phyloP scores from a whole-genome alignment of 352 stramenopile genomes.

The Globisporangium paroecandrum region DNA sequence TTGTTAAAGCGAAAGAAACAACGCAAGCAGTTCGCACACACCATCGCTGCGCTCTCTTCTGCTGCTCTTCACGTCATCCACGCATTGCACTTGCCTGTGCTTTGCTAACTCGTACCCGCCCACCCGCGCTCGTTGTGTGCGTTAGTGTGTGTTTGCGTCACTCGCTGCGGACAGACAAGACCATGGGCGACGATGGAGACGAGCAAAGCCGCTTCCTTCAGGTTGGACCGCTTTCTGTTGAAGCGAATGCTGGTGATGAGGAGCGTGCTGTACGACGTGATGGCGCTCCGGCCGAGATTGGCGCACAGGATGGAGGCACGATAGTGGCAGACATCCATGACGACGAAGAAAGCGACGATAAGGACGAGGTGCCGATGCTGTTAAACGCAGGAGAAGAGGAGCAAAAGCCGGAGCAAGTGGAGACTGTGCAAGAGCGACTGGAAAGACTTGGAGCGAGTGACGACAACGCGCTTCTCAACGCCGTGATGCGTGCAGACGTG shows the following conservation, averaged over 20 bases:
- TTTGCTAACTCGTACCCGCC: not conserved
- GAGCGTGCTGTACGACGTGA: not conserved
- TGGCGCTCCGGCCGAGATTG: not conserved
- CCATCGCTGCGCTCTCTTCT: not conserved
- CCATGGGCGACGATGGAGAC: not conserved
- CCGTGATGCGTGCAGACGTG: not conserved
- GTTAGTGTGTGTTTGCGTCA: not conserved
- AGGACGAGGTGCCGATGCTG: too few relatives aligned
- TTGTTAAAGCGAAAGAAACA: not conserved
- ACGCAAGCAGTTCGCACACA: not conserved
- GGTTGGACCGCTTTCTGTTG: not conserved
- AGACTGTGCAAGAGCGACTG: not conserved
- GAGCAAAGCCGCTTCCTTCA: not conserved
- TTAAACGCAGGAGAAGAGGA: not conserved
- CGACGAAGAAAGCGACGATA: not conserved
- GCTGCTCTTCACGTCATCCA: not conserved
- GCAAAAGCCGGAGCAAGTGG: not conserved
- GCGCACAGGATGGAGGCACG: not conserved
- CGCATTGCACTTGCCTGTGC: not conserved
- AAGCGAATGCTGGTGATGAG: not conserved
- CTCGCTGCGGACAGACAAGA: not conserved
- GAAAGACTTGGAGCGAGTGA: not conserved
- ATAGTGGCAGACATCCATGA: not conserved
- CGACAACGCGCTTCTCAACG: not conserved
- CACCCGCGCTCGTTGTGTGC: not conserved